Conservation (phyloP, 2,329 filamentous ascomycete species). For the Xylaria sp. region DNA sequence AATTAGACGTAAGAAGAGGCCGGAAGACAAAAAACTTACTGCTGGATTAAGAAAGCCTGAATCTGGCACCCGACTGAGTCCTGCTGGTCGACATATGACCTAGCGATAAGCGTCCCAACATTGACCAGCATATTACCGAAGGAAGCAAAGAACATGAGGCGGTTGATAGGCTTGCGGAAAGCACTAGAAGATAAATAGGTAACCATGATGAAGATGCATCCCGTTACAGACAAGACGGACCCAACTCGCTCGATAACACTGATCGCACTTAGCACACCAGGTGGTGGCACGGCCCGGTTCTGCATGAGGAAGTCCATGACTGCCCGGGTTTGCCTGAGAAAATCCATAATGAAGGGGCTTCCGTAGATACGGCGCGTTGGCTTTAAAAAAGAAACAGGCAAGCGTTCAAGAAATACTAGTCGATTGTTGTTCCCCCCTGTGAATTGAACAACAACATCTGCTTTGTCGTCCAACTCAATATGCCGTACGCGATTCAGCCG, state of each 20-base stretch:
- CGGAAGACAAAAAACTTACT: constrained; percentile 57
- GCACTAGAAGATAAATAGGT: constrained; percentile 71
- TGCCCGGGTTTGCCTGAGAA: no score
- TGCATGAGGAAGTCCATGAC: constrained; percentile 3
- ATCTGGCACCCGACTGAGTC: constrained; percentile 67
- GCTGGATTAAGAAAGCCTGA: constrained; percentile 81
- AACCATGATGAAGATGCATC: constrained; percentile 72
- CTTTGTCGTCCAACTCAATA: not conserved
- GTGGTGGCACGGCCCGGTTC: not conserved
- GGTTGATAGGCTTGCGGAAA: constrained; percentile 87
- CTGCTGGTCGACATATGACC: constrained; percentile 58
- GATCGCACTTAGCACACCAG: constrained; percentile 54
- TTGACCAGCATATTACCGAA: constrained; percentile 82
- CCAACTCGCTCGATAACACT: constrained; percentile 69
- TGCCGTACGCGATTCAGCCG: not conserved
- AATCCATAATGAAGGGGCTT: no score
- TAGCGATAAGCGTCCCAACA: constrained; percentile 75
- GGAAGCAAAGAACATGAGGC: constrained; percentile 82
- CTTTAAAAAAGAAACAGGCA: not conserved
- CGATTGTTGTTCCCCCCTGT: not conserved
- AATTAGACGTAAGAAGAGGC: constrained; percentile 2
- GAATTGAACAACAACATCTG: not conserved
- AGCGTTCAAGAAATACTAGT: not conserved
- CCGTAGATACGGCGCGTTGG: not conserved
- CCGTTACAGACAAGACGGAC: constrained; percentile 73